Conservation (phyloP, 371 early-diverging fungal species). For the Thermomucor indicae-seudaticae region DNA sequence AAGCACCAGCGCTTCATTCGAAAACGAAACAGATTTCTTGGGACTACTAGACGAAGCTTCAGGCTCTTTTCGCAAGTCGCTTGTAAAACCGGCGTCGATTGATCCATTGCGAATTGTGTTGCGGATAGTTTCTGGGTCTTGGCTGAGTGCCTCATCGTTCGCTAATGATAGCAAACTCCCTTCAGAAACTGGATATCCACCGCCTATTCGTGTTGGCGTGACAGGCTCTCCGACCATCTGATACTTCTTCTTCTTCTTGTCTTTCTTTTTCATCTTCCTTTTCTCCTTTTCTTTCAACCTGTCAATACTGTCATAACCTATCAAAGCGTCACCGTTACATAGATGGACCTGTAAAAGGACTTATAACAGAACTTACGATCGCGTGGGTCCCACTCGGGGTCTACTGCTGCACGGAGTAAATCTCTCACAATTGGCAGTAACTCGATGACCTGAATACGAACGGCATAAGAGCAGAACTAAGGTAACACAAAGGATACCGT, state of each 20-base stretch:
- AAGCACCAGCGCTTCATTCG: constrained; percentile 6
- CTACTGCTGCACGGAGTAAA: constrained; percentile 31
- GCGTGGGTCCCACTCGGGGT: constrained; percentile 8
- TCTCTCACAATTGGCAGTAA: constrained; percentile 51
- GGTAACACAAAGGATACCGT: not conserved
- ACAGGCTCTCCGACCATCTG: constrained; percentile 24
- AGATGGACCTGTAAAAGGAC: too few relatives aligned
- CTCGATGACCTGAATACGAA: constrained; percentile 30
- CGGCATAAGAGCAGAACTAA: not conserved
- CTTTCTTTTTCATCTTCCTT: constrained; percentile 19
- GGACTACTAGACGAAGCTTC: not conserved
- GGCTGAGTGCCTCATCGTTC: constrained; percentile 5
- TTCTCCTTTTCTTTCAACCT: constrained; percentile 13
- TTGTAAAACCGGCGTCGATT: constrained; percentile 14
- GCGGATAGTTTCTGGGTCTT: constrained; percentile 29
- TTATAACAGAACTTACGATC: not conserved
- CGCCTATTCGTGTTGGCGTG: not conserved
- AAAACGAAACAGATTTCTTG: constrained; percentile 26
- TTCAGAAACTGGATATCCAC: not conserved
- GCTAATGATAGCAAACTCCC: constrained; percentile 4
- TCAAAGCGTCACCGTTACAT: too few relatives aligned
- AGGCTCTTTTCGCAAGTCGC: too few relatives aligned
- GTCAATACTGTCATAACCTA: not conserved
- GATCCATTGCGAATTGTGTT: constrained; percentile 32
- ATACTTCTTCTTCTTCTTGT: constrained; percentile 17